Evolutionary conservation across 805 yeast genomes (phyloP).

Genomic region (Metschnikowia aberdeeniae): DNA sequence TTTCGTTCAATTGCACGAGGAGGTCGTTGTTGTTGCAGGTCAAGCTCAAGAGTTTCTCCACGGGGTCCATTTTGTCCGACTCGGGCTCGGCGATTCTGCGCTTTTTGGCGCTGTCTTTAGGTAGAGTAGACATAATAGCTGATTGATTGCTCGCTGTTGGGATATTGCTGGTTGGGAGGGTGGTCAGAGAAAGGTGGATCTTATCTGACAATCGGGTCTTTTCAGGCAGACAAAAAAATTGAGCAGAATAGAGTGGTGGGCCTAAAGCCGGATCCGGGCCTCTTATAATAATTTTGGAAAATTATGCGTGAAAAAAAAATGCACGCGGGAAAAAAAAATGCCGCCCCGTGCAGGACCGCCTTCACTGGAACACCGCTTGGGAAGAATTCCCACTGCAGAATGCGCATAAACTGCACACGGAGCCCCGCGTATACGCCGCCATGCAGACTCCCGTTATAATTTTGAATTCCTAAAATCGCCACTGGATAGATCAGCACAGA

Average conservation of each 20-base stretch:
- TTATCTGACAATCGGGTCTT: too few relatives aligned
- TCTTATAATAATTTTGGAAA: background rate
- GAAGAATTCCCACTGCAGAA: background rate
- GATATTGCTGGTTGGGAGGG: background rate
- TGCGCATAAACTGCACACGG: background rate
- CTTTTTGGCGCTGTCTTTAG: background rate
- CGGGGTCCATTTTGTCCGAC: constrained; percentile 38
- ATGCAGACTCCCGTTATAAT: background rate
- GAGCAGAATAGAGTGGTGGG: too few relatives aligned
- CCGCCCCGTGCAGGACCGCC: background rate
- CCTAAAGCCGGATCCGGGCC: background rate
- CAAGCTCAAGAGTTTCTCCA: constrained; percentile 37
- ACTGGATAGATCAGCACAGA: background rate
- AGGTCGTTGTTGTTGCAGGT: constrained; percentile 30
- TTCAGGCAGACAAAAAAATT: background rate
- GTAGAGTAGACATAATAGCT: background rate
- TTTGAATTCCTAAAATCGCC: background rate
- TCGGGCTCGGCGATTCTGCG: background rate
- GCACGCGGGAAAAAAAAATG: background rate
- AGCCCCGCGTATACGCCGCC: background rate
- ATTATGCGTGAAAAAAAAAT: constrained; percentile 3
- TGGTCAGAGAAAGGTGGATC: background rate
- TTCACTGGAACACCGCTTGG: background rate
- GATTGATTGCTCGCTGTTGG: too few relatives aligned
- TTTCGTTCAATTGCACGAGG: constrained; percentile 24